Evolutionary conservation across 2,329 filamentous ascomycete species (phyloP), one percentile per base, ranked within the genome.

Genomic region (Trichoderma lentiforme): DNA sequence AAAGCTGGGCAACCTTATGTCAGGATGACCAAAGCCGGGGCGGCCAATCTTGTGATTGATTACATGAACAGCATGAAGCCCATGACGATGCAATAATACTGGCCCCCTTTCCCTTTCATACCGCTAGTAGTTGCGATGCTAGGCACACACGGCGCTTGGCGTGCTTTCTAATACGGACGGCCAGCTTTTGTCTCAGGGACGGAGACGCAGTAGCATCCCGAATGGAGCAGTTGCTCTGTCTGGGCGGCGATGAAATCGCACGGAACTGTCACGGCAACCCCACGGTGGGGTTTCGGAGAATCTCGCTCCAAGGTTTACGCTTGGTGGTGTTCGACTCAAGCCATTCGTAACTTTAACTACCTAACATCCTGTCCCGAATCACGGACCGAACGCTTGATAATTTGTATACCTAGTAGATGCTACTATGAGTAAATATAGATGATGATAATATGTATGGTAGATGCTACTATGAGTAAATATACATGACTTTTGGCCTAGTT

Each of bases 221-320:
- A 51, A 51, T 51, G 43, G 43, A 51, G 43, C 1, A 24, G 43
- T 21, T 51, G 1, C 43, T 51, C n/a, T 21, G 43, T 24, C 43
- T 51, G 43, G 43, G n/a, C n/a, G n/a, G n/a, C n/a, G n/a, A 51
- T 51, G 43, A 9, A 47, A 51, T 51, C n/a, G 43, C n/a, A 51
- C 28, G 51, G 14, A 21, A 30, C 18, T 14, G 64, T 70, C 21
- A 60, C 53, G 32, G 61, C 56, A 66, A 62, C 71, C 72, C 73
- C 66, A 56, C 60, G 71, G 71, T 56, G 71, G 71, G 71, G 71
- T 72, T 65, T 63, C 58, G 58, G 43, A 64, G 70, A 69, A 58
- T 58, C 53, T 51, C 47, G 53, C 43, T 36, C 28, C 57, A 63
- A 62, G 43, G 24, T 36, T 66, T 60, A 24, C 61, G 34, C 36